phyloP scores from a whole-genome alignment of 306 rosid genomes.

The Trifolium dubium region DNA sequence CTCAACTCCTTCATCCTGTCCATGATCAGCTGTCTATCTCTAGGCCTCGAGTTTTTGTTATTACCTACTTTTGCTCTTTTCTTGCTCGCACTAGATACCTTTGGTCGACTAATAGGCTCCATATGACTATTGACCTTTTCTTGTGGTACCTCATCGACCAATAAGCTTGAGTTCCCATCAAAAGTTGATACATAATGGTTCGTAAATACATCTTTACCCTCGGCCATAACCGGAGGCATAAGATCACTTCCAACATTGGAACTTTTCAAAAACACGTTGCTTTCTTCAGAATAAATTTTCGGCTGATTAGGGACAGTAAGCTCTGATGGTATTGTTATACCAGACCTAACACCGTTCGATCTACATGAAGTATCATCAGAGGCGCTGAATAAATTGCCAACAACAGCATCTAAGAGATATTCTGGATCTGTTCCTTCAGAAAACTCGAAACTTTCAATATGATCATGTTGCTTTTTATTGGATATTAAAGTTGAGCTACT shows the following conservation, averaged over 20 bases:
- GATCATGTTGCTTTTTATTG: constrained; percentile 43
- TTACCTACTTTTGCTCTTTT: constrained; percentile 51
- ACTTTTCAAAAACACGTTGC: constrained; percentile 28
- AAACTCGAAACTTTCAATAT: constrained; percentile 38
- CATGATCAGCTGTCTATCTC: constrained; percentile 93
- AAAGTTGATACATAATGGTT: constrained; percentile 48
- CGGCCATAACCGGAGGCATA: constrained; percentile 36
- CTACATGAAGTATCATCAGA: constrained; percentile 54
- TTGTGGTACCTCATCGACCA: constrained; percentile 41
- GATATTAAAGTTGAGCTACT: constrained; percentile 46
- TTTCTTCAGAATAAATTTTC: constrained; percentile 50
- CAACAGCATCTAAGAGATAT: constrained; percentile 52
- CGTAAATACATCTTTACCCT: constrained; percentile 34
- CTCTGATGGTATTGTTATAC: constrained; percentile 36
- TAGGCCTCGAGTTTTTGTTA: constrained; percentile 65
- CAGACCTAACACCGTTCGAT: constrained; percentile 46
- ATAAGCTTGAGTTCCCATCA: constrained; percentile 44
- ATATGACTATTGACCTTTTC: constrained; percentile 35
- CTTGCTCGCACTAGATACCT: constrained; percentile 43
- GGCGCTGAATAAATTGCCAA: constrained; percentile 45
- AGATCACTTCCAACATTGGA: constrained; percentile 42
- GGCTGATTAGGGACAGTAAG: constrained; percentile 46
- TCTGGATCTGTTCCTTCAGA: constrained; percentile 45
- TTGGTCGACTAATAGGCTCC: constrained; percentile 47
- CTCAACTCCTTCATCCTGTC: constrained; percentile 92